Percentiles rank a stretch among this genome's conserved stretches.
phyloP scores from a whole-genome alignment of 176 grass and related monocot genomes.

The Hsuehochloa calcarea region DNA sequence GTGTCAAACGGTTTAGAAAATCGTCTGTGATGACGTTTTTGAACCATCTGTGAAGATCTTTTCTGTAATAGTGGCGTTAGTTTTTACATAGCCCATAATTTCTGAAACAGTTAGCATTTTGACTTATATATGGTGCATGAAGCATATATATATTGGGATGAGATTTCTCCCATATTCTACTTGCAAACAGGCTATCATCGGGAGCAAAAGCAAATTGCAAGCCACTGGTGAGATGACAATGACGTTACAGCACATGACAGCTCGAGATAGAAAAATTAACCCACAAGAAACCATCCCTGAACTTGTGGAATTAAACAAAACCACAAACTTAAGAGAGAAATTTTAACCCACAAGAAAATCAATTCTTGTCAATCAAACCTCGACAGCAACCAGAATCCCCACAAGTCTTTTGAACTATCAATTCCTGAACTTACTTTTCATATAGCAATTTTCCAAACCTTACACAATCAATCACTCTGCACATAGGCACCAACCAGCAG shows the following conservation, averaged over 20 bases:
- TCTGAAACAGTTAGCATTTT: not conserved
- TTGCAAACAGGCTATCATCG: not conserved
- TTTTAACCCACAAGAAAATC: not conserved
- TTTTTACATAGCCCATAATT: not conserved
- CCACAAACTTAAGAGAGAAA: not conserved
- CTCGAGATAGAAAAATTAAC: not conserved
- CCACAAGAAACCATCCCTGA: constrained; percentile 13
- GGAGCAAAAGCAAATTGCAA: not conserved
- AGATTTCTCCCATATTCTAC: not conserved
- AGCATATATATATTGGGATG: not conserved
- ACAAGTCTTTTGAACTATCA: constrained; percentile 28
- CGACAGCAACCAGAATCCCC: not conserved
- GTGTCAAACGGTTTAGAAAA: no score
- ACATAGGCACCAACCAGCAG: not conserved
- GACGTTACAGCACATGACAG: constrained; percentile 3
- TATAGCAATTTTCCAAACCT: constrained; percentile 24
- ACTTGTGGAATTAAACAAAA: constrained; percentile 40
- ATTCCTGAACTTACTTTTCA: constrained; percentile 37
- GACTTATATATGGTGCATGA: not conserved
- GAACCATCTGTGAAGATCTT: no score
- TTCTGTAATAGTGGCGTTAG: no score
- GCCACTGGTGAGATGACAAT: not conserved
- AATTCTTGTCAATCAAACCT: constrained; percentile 20
- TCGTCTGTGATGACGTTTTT: no score
- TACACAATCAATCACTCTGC: constrained; percentile 12